Percentiles rank a stretch among this genome's conserved stretches.
Conservation (phyloP, 1,284 basidiomycete genomes). For the Ustilago vetiveriae region DNA sequence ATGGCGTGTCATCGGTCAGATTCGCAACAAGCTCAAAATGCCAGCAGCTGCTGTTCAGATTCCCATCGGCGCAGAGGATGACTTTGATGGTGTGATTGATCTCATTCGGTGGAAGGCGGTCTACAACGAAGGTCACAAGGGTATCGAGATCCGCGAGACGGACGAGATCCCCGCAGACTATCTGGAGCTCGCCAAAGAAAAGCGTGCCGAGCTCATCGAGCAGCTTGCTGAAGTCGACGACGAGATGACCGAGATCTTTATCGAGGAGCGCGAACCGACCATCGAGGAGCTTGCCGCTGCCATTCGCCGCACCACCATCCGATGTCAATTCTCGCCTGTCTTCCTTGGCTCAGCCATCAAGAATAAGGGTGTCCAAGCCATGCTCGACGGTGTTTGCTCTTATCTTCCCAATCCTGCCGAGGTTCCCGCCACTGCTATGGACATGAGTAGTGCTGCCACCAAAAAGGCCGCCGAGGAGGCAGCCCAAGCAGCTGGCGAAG, state of each 20-base stretch:
- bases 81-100: slow-evolving; percentile 90
- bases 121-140: slow-evolving; percentile 94
- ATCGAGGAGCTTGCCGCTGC: slow-evolving; percentile 78
- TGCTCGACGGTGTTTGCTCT: slow-evolving; percentile 93
- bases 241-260: slow-evolving; percentile 86
- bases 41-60: slow-evolving; percentile 95
- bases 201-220: slow-evolving; percentile 83
- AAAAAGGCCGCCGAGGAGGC: slow-evolving; percentile 57
- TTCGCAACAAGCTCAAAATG: slow-evolving; percentile 89
- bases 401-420: slow-evolving; percentile 93
- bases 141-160: slow-evolving; percentile 82
- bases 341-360: slow-evolving; percentile 98
- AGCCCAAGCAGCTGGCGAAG: slow-evolving; percentile 45
- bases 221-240: slow-evolving; percentile 96
- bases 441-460: slow-evolving; percentile 74
- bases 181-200: slow-evolving; percentile 61
- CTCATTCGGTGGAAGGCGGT: slow-evolving; percentile 93
- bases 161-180: slow-evolving; percentile 87
- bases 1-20: slow-evolving; percentile 91
- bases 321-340: slow-evolving; percentile 92
- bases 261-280: slow-evolving; percentile 73
- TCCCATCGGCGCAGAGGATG: slow-evolving; percentile 90
- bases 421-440: slow-evolving; percentile 81
- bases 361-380: slow-evolving; percentile 93
- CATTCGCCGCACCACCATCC: slow-evolving; percentile 87